Base-by-base conservation (phyloP, 306 rosid genomes). In the Quercus mongolica region DNA sequence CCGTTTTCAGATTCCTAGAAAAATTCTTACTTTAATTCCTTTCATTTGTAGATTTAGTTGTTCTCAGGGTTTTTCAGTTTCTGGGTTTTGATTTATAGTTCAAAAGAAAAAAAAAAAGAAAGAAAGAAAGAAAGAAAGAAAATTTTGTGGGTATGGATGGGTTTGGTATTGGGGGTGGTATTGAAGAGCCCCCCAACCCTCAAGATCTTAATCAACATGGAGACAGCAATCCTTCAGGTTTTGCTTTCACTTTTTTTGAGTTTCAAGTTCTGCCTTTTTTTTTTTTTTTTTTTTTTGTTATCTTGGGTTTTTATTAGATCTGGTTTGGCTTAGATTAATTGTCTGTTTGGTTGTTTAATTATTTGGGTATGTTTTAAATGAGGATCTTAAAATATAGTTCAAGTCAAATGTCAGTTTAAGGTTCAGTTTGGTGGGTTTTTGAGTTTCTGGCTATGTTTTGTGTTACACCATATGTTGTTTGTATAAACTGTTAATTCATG, bases 171-270 rank as follows among this genome's bases (percentile, higher is more conserved):
- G 94, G 92, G 88, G 88, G 84, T 81, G 81, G 86, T 70, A 21
- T 88, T 83, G 92, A 85, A 52, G 91, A 84, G 68, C 83, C 89
- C 84, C 83, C 92, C 82, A 79, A 76, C 81, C 73, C 87, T 67
- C 81, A 77, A 78, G 90, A 89, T 91, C 94, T 83, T 78, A 57
- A 75, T 75, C 96, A 85, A 74, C 86, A 84, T 65, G 89, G 91
- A 75, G 80, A 52, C 70, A 87, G 46, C 73, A 87, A 78, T 91
- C 79, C 97, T 26, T n/a, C 90, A 87, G 96, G 99, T 67, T 91
- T 81, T 33, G 86, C 38, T 88, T 80, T 77, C 0, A 58, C n/a
- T 75, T 30, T 83, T 64, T 69, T 11, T 23, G 56, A 76, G 21
- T 28, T 33, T 49, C 56, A 65, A 31, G 25, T 76, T 21, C 76